Conservation (phyloP, 331 rosid genomes). For the Malus hybrid region DNA sequence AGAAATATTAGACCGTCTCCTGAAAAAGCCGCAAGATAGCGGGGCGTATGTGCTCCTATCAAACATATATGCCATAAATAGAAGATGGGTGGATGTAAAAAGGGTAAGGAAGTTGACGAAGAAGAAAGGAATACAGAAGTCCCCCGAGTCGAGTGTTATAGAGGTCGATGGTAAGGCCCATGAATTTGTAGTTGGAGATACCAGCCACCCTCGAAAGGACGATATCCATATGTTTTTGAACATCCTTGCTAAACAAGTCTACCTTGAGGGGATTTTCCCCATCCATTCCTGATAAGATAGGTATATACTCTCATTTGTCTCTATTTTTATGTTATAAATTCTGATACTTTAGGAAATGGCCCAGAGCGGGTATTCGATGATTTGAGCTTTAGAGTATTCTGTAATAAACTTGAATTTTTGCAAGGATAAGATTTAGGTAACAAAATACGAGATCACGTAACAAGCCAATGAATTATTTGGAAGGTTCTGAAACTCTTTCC, state of each 20-base stretch:
- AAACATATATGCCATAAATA: constrained; percentile 53
- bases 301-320: background rate
- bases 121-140: constrained; percentile 60
- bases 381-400: background rate
- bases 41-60: constrained; percentile 77
- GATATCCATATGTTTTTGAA: constrained; percentile 38
- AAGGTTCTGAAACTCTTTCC: constrained; percentile 12
- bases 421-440: constrained; percentile 4
- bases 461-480: background rate
- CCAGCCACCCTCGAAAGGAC: constrained; percentile 49
- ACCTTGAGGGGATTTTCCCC: constrained; percentile 32
- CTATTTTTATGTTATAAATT: background rate
- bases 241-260: constrained; percentile 39
- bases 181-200: constrained; percentile 60
- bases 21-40: constrained; percentile 50
- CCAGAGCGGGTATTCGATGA: background rate
- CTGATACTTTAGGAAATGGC: background rate
- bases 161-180: constrained; percentile 56
- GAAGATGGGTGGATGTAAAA: constrained; percentile 68
- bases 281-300: background rate
- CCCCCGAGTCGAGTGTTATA: constrained; percentile 64
- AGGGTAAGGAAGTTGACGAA: constrained; percentile 68
- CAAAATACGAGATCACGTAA: background rate
- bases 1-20: constrained; percentile 38
- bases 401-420: constrained; percentile 6